Base-by-base conservation (phyloP, 306 rosid species). In the Macrotyloma uniflorum region DNA sequence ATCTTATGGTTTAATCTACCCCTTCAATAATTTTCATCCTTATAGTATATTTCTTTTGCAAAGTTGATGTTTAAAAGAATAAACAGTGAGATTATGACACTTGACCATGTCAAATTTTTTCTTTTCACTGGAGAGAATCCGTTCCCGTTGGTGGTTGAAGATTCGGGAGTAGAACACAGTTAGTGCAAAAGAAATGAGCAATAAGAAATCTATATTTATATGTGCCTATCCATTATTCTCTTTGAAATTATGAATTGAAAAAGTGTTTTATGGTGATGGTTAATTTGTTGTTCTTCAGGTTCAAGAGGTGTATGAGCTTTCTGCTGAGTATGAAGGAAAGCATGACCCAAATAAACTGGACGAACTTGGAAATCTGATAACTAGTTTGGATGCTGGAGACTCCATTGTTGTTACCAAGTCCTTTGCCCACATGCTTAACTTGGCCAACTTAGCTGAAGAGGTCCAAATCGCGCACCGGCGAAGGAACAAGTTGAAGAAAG, bases 371-470 rank as follows among this genome's bases (percentile, higher is more conserved):
- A 91, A 59, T 72, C 73, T 90, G 66, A 67, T 94, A 35, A 91
- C 97, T 54, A 89, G 98, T 86, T 88, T 94, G 92, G 96, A 94
- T 51, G 90, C 98, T 1, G 98, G 98, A 67, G 98, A 94, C 51
- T 91, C 96, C 24, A 94, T 94, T 80, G 97, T 94, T 32, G 71
- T 94, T 62, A 97, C 97, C 12, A 94, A 94, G 64, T 85, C 98
- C 79, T 91, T 94, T 50, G 54, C 98, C 62, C 93, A 94, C 82
- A 94, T 94, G 98, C 98, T 94, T 87, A 94, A 88, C 85, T 84
- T 94, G 84, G 98, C 97, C 45, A 94, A 94, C 90, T 87, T 94
- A 83, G 98, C 98, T 9, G 98, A 93, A 91, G 97, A 93, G 85
- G 97, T 93, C 81, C 97, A 93, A 84, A 93, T 91, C 40, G 97